Conservation (phyloP, 495 filamentous ascomycete genomes). For the Chaetomium cochliodes region DNA sequence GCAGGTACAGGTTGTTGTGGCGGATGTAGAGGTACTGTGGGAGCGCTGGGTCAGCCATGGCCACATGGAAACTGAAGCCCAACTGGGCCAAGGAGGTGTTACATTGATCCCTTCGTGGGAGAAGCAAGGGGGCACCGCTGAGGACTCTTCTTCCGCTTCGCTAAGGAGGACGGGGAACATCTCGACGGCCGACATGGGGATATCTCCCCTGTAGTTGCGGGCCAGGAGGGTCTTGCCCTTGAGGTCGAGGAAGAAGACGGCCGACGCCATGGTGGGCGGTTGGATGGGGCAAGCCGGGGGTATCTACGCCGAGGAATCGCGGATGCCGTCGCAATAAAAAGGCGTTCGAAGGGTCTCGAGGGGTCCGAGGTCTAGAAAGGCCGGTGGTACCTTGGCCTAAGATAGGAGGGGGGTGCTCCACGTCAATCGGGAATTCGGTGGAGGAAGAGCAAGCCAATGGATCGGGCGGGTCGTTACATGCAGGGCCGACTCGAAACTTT, state of each 20-base stretch:
- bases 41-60: conserved; percentile 12
- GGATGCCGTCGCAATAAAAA: background rate
- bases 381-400: background rate
- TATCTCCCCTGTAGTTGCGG: conserved; percentile 97
- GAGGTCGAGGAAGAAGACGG: conserved; percentile 97
- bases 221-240: conserved; percentile 99
- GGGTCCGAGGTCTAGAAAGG: too few species aligned
- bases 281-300: conserved; percentile 7
- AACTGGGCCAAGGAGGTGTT: conserved; percentile 34
- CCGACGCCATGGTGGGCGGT: conserved; percentile 78
- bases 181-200: conserved; percentile 99
- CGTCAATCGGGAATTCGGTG: too few species aligned
- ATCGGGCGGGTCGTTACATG: too few species aligned
- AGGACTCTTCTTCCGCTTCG: conserved; percentile 99
- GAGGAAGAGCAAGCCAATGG: too few species aligned
- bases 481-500: too few species aligned
- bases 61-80: background rate
- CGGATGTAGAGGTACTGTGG: conserved; percentile 96
- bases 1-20: conserved; percentile 98
- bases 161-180: conserved; percentile 95
- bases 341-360: background rate
- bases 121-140: conserved; percentile 96
- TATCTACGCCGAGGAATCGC: background rate
- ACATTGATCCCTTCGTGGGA: conserved; percentile 98
- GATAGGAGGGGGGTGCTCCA: too few species aligned